Conservation (phyloP, 306 rosid genomes). For the Pterocarpus santalinus region DNA sequence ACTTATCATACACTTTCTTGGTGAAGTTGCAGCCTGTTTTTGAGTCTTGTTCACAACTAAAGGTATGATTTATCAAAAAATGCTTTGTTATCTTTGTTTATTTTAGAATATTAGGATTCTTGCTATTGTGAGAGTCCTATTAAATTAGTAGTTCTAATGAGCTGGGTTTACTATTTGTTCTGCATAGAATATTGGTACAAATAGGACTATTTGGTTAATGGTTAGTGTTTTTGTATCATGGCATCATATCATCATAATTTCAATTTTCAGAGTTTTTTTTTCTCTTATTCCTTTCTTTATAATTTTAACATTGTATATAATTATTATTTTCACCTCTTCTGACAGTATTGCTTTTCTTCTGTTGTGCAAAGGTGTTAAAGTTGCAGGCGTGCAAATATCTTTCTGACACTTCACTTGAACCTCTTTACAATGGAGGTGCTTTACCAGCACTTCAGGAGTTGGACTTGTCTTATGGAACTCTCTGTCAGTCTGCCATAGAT, state of each 20-base stretch:
- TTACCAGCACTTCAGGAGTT: conserved; percentile 88
- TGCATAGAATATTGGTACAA: too few relatives aligned
- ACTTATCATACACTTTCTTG: conserved; percentile 86
- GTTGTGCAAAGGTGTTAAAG: conserved; percentile 72
- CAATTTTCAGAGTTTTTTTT: background rate
- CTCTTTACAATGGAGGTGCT: conserved; percentile 84
- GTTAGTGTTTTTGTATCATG: background rate
- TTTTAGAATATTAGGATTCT: background rate
- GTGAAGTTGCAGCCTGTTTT: conserved; percentile 80
- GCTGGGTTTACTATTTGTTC: background rate
- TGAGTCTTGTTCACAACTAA: conserved; percentile 73
- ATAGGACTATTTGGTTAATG: background rate
- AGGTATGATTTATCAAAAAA: conserved; percentile 55
- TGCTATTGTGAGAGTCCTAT: background rate
- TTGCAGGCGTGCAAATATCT: conserved; percentile 89
- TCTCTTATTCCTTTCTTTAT: background rate
- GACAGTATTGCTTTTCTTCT: background rate
- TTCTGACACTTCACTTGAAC: conserved; percentile 78
- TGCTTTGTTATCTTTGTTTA: background rate
- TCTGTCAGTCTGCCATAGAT: conserved; percentile 84
- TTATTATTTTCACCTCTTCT: conserved; percentile 33
- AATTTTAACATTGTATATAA: background rate
- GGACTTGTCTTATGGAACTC: conserved; percentile 83
- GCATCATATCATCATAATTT: background rate
- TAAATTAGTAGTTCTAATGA: background rate